phyloP scores from a whole-genome alignment of 495 filamentous ascomycete species.

The Filosporella fistucella region DNA sequence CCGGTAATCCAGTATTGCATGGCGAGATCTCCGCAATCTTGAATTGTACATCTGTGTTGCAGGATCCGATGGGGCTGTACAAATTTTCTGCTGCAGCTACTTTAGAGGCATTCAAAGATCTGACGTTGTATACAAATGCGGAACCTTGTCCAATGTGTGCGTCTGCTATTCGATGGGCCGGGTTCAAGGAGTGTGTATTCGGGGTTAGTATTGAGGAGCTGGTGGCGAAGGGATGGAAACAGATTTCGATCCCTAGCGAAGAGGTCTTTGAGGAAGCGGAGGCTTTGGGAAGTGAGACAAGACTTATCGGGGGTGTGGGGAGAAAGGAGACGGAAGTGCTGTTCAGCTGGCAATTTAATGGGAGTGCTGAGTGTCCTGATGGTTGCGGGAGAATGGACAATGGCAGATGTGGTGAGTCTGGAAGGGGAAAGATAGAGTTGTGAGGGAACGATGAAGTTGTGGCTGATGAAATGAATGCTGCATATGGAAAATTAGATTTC shows the following conservation, averaged over 20 bases:
- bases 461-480: neutral
- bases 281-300: slow-evolving; percentile 29
- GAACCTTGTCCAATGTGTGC: slow-evolving; percentile 58
- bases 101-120: slow-evolving; percentile 35
- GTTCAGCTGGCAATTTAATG: slow-evolving; percentile 49
- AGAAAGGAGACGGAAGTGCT: slow-evolving; percentile 46
- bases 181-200: slow-evolving; percentile 50
- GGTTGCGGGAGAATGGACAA: slow-evolving; percentile 31
- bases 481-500: neutral
- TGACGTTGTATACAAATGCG: slow-evolving; percentile 51
- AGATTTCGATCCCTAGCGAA: slow-evolving; percentile 39
- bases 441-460: neutral
- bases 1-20: slow-evolving; percentile 44
- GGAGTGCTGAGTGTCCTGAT: slow-evolving; percentile 33
- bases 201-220: slow-evolving; percentile 44
- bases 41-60: slow-evolving; percentile 45
- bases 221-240: slow-evolving; percentile 41
- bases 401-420: slow-evolving; percentile 1
- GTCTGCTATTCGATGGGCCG: slow-evolving; percentile 48
- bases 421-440: neutral
- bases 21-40: slow-evolving; percentile 50
- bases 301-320: slow-evolving; percentile 37
- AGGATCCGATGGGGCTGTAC: slow-evolving; percentile 36
- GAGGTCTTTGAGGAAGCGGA: slow-evolving; percentile 42
- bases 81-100: slow-evolving; percentile 34